phyloP scores from a whole-genome alignment of 805 yeast species.

The Pichia eremophila region DNA sequence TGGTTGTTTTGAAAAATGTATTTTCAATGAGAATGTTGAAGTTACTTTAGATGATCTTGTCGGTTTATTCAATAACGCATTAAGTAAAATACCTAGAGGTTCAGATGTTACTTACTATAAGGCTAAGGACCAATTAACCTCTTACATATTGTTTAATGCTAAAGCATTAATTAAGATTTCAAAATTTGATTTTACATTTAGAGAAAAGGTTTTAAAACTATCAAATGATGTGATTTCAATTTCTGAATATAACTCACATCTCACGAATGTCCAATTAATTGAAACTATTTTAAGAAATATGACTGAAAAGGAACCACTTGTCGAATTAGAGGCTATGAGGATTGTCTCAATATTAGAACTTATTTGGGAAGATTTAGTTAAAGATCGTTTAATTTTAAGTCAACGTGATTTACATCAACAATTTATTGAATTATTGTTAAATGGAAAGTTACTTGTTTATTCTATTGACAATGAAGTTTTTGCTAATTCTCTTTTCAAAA shows the following conservation, averaged over 20 bases:
- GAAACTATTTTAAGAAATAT: constrained; percentile 8
- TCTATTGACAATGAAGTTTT: constrained; percentile 26
- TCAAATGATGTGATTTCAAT: constrained; percentile 9
- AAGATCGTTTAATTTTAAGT: constrained; percentile 51
- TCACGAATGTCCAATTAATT: constrained; percentile 11
- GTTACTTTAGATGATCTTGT: constrained; percentile 16
- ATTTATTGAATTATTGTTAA: constrained; percentile 43
- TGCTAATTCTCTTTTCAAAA: constrained; percentile 22
- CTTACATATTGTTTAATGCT: constrained; percentile 18
- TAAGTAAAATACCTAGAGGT: constrained; percentile 14
- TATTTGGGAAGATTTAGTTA: constrained; percentile 51
- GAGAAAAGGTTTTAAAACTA: constrained; percentile 6
- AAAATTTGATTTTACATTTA: constrained; percentile 1
- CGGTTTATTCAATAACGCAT: constrained; percentile 13
- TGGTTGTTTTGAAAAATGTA: constrained; percentile 15
- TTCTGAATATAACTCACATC: constrained; percentile 15
- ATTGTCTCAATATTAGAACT: constrained; percentile 29
- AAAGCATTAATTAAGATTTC: constrained; percentile 12
- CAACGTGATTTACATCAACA: constrained; percentile 55
- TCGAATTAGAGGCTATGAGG: constrained; percentile 8
- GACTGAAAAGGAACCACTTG: constrained; percentile 3
- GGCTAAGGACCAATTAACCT: constrained; percentile 31
- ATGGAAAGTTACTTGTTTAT: constrained; percentile 30
- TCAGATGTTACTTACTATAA: constrained; percentile 32
- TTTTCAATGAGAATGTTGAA: constrained; percentile 17